Conservation (phyloP, 1,139 yeast genomes). For the Casaregolazyma lundiana region DNA sequence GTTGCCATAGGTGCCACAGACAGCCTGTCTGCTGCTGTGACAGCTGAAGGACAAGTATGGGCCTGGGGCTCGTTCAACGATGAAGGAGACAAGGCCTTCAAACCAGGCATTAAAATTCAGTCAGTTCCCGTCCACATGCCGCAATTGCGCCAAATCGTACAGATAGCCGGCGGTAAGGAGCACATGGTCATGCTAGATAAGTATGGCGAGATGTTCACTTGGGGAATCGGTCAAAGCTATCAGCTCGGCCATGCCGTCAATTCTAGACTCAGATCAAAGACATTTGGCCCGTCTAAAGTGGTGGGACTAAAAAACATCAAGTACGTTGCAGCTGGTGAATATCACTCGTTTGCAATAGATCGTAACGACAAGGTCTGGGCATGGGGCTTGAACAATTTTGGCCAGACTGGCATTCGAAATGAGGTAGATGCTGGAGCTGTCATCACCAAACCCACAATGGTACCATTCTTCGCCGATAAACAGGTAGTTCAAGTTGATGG, state of each 20-base stretch:
- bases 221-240: constrained; percentile 96
- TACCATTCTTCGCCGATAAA: constrained; percentile 54
- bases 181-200: constrained; percentile 79
- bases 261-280: constrained; percentile 29
- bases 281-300: constrained; percentile 32
- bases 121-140: constrained; percentile 59
- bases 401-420: constrained; percentile 86
- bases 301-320: constrained; percentile 56
- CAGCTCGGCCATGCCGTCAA: constrained; percentile 69
- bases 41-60: constrained; percentile 80
- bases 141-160: constrained; percentile 67
- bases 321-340: constrained; percentile 88
- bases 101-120: constrained; percentile 61
- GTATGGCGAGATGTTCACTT: constrained; percentile 83
- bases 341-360: constrained; percentile 90
- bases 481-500: constrained; percentile 57
- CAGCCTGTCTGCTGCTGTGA: constrained; percentile 75
- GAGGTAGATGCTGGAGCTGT: constrained; percentile 71
- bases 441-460: constrained; percentile 64
- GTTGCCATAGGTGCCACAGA: constrained; percentile 92
- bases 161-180: constrained; percentile 88
- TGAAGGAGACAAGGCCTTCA: constrained; percentile 86
- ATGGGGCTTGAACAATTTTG: constrained; percentile 96
- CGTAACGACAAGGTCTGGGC: constrained; percentile 63
- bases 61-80: constrained; percentile 97